Evolutionary conservation across 2,329 filamentous ascomycete species (phyloP).

Genomic region (Penicillium verrucosum): DNA sequence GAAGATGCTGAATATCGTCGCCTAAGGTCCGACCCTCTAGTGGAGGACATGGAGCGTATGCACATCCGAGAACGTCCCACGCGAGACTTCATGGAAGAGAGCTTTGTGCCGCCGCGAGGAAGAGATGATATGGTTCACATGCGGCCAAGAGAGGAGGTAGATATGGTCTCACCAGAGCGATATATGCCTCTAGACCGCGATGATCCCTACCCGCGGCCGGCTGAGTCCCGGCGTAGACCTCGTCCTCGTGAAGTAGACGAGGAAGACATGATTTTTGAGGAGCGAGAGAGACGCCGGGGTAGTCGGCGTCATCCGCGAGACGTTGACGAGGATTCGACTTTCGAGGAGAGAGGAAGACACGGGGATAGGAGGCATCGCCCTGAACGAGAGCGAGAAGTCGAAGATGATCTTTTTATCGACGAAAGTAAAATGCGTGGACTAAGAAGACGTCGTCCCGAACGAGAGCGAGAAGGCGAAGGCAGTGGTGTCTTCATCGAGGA

Average conservation of each 20-base stretch:
- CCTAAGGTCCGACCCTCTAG: constrained; percentile 40
- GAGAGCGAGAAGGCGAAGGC: constrained; percentile 18
- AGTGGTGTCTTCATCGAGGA: background rate
- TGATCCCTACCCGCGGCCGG: constrained; percentile 8
- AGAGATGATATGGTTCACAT: constrained; percentile 32
- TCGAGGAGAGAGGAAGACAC: background rate
- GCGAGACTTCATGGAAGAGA: constrained; percentile 37
- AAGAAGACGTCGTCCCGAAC: background rate
- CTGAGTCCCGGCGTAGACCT: constrained; percentile 3
- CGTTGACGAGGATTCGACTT: background rate
- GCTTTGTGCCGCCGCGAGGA: constrained; percentile 29
- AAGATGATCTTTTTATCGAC: constrained; percentile 36
- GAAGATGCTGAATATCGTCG: constrained; percentile 29
- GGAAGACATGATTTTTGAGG: constrained; percentile 25
- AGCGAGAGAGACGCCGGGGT: constrained; percentile 6
- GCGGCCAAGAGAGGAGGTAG: constrained; percentile 26
- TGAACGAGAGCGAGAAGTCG: constrained; percentile 2
- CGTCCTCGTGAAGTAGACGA: constrained; percentile 27
- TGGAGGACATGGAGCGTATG: constrained; percentile 42
- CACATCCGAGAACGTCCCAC: constrained; percentile 39
- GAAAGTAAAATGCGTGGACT: background rate
- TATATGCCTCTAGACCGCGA: constrained; percentile 14
- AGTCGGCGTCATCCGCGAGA: constrained; percentile 6
- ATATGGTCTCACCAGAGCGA: constrained; percentile 3
- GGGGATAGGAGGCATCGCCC: background rate